Evolutionary conservation across 2,329 filamentous ascomycete genomes (phyloP), one percentile per base, ranked within the genome.

Genomic region (Fusarium zealandicum): DNA sequence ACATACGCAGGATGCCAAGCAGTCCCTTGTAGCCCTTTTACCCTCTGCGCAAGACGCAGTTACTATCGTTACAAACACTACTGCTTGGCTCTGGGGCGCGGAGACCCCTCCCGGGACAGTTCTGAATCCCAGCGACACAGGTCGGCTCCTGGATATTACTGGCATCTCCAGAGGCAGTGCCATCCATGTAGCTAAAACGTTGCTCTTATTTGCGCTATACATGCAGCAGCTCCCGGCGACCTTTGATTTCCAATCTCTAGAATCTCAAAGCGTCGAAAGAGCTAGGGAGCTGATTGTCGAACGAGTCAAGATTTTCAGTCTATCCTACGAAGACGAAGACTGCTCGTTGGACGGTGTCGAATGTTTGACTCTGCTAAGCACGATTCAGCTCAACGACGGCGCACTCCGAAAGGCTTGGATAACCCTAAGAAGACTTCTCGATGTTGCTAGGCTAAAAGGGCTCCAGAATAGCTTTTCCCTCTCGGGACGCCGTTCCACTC

Each of bases 1-100:
- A 5, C 42, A 52, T 4, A 9, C 40, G 3, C 16, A 17, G 4
- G 52, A 55, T 30, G 11, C 40, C 5, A 59, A 53, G 30, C 48
- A 59, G 22, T 57, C 53, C 6, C 57, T 59, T 11, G 33, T 57
- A 6, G 44, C 53, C 11, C 41, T 59, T 30, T 35, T 59, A 1
- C 57, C 57, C 4, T 57, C 57, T 13, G 37, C 44, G 10, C 45
- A 59, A 38, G 57, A 59, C 35, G 57, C 57, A 47, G 39, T 33
- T 4, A 44, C 53, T 4, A 59, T 59, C 14, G 57, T 57, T 12
- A 42, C 40, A 32, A 53, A 59, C 31, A 59, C 48, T 5, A 57
- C 44, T 31, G 57, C 57, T 35, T 57, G 57, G 53, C 49, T 59
- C 7, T 57, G 56, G 56, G 56, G 52, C 5, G 39, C 48, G 4